Evolutionary conservation across 352 stramenopile genomes (phyloP), one percentile per base, ranked within the genome.

Genomic region (Phytophthora ramorum): DNA sequence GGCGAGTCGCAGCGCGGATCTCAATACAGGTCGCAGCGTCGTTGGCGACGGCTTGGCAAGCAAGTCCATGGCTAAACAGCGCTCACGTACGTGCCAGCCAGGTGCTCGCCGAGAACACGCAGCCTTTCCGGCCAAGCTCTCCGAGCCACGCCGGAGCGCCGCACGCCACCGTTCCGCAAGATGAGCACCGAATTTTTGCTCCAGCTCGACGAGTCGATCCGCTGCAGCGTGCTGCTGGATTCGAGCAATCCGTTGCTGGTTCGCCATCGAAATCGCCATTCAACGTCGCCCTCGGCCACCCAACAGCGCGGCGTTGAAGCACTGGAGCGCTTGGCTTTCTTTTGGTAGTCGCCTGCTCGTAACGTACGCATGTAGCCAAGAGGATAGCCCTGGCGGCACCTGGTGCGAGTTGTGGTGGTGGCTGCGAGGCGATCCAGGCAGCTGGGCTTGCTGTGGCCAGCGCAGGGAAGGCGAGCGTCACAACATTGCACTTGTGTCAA

Each of bases 291-390:
- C 38, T 22, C 1, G 20, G 38, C 38, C 38, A 45, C 24, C 38
- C 38, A 45, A 22, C n/a, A n/a, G n/a, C n/a, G n/a, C 38, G 38
- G 0, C n/a, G 38, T 45, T 45, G 38, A 45, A 45, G 38, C 17
- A 24, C 14, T 44, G 17, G 7, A 61, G 34, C 13, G 44, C 41
- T 53, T 13, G 26, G 32, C 4, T 35, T 62, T 50, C 58, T 75
- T 72, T 76, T 75, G 58, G 46, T 73, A 76, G 68, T 76, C 63
- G 68, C 52, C 68, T 69, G 62, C 26, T 68, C 50, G 62, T 55
- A 58, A 60, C 49, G 24, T 55, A 43, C 49, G 20, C 47, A 61
- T 66, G 49, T 41, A 58, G 47, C 54, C 32, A 61, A 66, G n/a
- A 53, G 63, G 45, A 69, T 51, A 73, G 52, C 26, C 54, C 34